Conservation (phyloP, 441 rosid genomes). For the Rhodomyrtus psidioides region DNA sequence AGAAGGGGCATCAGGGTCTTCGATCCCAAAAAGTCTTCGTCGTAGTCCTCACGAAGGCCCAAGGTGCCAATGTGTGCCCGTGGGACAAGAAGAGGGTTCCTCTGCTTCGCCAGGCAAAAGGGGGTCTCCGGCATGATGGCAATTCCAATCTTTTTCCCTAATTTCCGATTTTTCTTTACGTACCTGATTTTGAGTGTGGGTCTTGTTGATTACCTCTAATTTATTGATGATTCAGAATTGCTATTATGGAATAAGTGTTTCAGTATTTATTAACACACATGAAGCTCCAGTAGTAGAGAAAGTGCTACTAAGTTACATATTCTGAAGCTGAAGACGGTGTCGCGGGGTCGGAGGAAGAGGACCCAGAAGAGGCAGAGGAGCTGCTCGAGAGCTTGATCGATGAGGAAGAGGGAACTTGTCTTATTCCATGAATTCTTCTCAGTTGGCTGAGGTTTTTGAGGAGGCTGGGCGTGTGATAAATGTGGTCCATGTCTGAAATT, state of each 20-base stretch:
- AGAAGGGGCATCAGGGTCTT: slow-evolving; percentile 48
- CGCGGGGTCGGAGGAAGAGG: no score
- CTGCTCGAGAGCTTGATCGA: no score
- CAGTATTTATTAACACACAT: not conserved
- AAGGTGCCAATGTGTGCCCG: slow-evolving; percentile 81
- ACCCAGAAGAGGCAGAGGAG: no score
- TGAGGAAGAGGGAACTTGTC: no score
- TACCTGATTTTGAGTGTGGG: no score
- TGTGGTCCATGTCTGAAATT: no score
- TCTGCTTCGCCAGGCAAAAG: slow-evolving; percentile 94
- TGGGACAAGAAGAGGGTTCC: slow-evolving; percentile 93
- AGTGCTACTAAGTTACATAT: not conserved
- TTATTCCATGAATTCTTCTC: no score
- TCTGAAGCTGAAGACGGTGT: no score
- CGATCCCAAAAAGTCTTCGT: slow-evolving; percentile 60
- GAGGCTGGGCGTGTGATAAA: no score
- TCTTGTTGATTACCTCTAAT: not conserved
- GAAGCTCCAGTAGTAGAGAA: not conserved
- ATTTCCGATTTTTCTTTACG: not conserved
- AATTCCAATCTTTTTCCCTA: not conserved
- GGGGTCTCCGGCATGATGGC: slow-evolving; percentile 94
- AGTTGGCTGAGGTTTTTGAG: no score
- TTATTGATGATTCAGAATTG: not conserved
- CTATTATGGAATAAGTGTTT: not conserved
- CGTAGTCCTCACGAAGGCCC: slow-evolving; percentile 84